Conservation (phyloP, 208 protist genomes). For the Angomonas ambiguus region DNA sequence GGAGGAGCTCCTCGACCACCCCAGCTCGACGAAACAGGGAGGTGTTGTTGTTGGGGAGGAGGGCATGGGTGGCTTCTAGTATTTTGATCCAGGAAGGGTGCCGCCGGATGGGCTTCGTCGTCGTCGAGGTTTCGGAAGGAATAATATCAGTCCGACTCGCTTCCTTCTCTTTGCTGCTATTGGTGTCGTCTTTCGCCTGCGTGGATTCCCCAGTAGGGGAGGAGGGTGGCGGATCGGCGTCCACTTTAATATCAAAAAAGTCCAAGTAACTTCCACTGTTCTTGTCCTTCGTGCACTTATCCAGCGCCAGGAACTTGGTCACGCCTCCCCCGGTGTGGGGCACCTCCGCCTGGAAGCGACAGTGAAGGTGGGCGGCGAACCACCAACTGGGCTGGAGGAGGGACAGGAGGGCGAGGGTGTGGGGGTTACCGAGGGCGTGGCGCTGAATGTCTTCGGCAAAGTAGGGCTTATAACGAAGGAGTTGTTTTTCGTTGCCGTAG, state of each 20-base stretch:
- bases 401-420: slow-evolving; percentile 64
- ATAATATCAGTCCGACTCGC: too few relatives aligned
- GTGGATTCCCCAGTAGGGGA: too few relatives aligned
- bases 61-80: too few relatives aligned
- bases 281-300: slow-evolving; percentile 83
- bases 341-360: slow-evolving; percentile 77
- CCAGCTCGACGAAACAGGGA: too few relatives aligned
- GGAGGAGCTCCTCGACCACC: too few relatives aligned
- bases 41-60: too few relatives aligned
- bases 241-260: neutral
- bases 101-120: too few relatives aligned
- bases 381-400: slow-evolving; percentile 58
- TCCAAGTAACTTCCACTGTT: neutral
- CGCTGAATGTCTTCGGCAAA: slow-evolving; percentile 84
- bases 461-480: slow-evolving; percentile 69
- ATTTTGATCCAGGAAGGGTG: too few relatives aligned
- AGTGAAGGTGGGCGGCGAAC: slow-evolving; percentile 88
- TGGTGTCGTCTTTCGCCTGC: neutral
- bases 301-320: slow-evolving; percentile 76
- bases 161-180: too few relatives aligned
- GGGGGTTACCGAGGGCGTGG: slow-evolving; percentile 75
- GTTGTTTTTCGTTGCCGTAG: slow-evolving; percentile 23
- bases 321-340: neutral
- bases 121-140: too few relatives aligned
- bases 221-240: too few relatives aligned